phyloP scores from a whole-genome alignment of 2,329 filamentous ascomycete species.

The Eutypa lata region DNA sequence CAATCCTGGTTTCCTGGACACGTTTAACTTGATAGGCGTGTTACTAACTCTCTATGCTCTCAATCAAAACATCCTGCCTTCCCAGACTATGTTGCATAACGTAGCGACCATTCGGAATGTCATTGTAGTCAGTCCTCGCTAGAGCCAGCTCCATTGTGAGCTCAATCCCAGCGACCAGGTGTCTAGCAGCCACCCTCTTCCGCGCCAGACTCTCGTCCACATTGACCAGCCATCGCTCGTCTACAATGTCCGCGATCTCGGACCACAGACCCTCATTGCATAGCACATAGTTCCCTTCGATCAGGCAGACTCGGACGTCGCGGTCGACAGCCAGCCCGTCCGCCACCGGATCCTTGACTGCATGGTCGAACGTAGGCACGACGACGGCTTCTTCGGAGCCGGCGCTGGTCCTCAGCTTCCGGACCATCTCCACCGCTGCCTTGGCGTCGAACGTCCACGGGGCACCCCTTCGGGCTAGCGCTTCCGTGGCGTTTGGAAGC shows the following conservation, averaged over 20 bases:
- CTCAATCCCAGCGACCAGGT: conserved; percentile 39
- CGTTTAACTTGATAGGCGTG: too few relatives aligned
- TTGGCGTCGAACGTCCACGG: conserved; percentile 31
- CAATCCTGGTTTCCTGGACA: too few relatives aligned
- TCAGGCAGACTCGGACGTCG: conserved; percentile 14
- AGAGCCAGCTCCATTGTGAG: conserved; percentile 30
- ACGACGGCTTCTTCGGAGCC: conserved; percentile 4
- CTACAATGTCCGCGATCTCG: conserved; percentile 30
- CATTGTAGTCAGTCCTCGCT: conserved; percentile 35
- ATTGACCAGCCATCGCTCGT: conserved; percentile 39
- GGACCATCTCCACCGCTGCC: conserved; percentile 17
- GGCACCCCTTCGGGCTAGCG: conserved; percentile 28
- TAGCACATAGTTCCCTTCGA: conserved; percentile 27
- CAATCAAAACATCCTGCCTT: not conserved
- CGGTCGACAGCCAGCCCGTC: conserved; percentile 10
- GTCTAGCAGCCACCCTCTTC: conserved; percentile 34
- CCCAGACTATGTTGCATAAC: not conserved
- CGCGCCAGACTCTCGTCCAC: conserved; percentile 34
- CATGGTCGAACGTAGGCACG: conserved; percentile 22
- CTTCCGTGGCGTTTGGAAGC: conserved; percentile 29
- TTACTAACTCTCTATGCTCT: not conserved
- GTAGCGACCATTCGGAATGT: conserved; percentile 30
- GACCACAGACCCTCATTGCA: conserved; percentile 29
- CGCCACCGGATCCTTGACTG: conserved; percentile 18
- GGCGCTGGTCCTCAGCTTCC: conserved; percentile 9